These are phyloP conservation scores for Inga oerstediana DNA, from an alignment of 306 rosid genomes.

Conservation along the genomic window DNA sequence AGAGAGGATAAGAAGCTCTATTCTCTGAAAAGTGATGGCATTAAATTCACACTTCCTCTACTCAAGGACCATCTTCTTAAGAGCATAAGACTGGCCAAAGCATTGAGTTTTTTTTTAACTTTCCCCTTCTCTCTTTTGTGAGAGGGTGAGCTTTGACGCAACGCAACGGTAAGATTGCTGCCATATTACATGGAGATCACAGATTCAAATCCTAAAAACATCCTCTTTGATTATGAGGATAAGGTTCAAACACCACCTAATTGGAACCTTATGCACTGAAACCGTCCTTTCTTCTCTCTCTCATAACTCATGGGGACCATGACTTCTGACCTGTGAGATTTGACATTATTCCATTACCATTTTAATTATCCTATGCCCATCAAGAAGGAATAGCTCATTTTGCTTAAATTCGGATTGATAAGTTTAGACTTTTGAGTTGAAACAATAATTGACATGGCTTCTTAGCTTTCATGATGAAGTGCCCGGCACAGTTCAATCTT, in stretches of 20 bases:
- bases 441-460: neutral
- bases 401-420: neutral
- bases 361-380: neutral
- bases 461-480: neutral
- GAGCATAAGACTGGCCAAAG: neutral
- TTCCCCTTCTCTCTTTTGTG: too few species aligned
- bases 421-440: neutral
- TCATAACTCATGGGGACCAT: slow-evolving; percentile 11
- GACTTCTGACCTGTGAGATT: neutral
- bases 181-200: too few species aligned
- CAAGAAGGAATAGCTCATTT: neutral
- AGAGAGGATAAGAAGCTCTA: slow-evolving; percentile 35
- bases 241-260: accelerated
- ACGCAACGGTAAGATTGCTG: too few species aligned
- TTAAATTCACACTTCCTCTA: slow-evolving; percentile 29
- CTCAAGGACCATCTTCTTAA: slow-evolving; percentile 35
- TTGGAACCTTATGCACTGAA: too few species aligned
- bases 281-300: neutral
- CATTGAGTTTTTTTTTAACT: too few species aligned
- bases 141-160: too few species aligned
- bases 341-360: neutral
- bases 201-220: too few species aligned
- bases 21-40: slow-evolving; percentile 24
- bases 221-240: too few species aligned
- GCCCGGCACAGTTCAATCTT: neutral